Evolutionary conservation across 2,329 filamentous ascomycete genomes (phyloP), one percentile per base, ranked within the genome.

Genomic region (Polychaeton citri): DNA sequence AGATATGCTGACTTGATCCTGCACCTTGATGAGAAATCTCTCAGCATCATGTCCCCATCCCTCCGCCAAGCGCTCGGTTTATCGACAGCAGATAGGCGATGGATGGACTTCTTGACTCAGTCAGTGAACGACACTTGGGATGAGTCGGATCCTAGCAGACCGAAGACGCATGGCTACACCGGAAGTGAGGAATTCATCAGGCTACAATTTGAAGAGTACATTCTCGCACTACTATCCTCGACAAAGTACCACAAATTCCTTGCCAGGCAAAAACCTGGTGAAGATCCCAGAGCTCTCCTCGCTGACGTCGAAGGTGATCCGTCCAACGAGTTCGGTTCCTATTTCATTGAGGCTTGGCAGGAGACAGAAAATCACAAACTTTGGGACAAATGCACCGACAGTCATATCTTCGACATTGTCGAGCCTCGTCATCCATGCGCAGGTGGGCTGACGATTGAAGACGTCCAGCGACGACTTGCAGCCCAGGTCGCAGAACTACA

Each of bases 131-230:
- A 96, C 45, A 95, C 90, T 0, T 98, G 90, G 90, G 90, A 98
- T 54, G 85, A 94, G 30, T 67, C 76, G 4, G 88, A 96, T 51
- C 90, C 90, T 0, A 75, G 76, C 43, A 72, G 83, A 33, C 90
- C 90, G n/a, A 95, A 86, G 51, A 93, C 85, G 2, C 79, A 95
- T 67, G 87, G 87, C 19, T 98, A 95, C 52, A 78, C 85, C 24
- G 90, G 90, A 19, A 95, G 86, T 43, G 90, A 98, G 61, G 90
- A 96, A 55, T 95, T 95, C 52, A 98, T 98, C 49, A 76, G 90
- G 19, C 74, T 95, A 28, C 88, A 96, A 52, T 98, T 98, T 43
- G 90, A 98, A 60, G 87, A 95, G 52, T 98, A 98, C 54, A 72
- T 98, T 5, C 71, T 96, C 17, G 84, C 86, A 0, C 71, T 98